phyloP scores from a whole-genome alignment of 2,329 filamentous ascomycete genomes.

The Calonectria multiphialidica region DNA sequence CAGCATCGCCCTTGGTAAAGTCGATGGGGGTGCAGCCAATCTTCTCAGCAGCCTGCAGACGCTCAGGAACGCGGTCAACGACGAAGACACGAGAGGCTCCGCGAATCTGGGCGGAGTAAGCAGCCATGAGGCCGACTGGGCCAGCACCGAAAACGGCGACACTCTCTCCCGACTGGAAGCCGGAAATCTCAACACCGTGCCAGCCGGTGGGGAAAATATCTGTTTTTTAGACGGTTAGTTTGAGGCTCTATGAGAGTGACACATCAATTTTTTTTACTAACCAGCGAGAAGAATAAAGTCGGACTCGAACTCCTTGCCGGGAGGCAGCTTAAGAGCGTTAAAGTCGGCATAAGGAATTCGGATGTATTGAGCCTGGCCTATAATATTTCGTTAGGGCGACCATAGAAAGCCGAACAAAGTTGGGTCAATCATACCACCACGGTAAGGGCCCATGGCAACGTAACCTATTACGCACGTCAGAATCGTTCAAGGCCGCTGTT shows the following conservation, averaged over 20 bases:
- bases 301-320: slow-evolving; percentile 70
- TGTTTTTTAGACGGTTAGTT: background rate
- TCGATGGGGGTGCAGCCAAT: slow-evolving; percentile 73
- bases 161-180: slow-evolving; percentile 71
- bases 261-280: slow-evolving; percentile 15
- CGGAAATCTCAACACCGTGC: slow-evolving; percentile 68
- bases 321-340: slow-evolving; percentile 72
- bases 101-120: slow-evolving; percentile 71
- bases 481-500: background rate
- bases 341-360: slow-evolving; percentile 76
- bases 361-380: slow-evolving; percentile 72
- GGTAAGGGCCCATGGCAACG: slow-evolving; percentile 69
- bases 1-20: slow-evolving; percentile 69
- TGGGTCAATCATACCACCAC: slow-evolving; percentile 44
- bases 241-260: too few species aligned
- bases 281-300: slow-evolving; percentile 67
- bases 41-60: slow-evolving; percentile 69
- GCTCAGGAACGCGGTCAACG: slow-evolving; percentile 72
- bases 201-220: slow-evolving; percentile 58
- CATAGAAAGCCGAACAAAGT: background rate
- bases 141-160: slow-evolving; percentile 75
- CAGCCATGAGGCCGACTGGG: slow-evolving; percentile 75
- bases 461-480: slow-evolving; percentile 54
- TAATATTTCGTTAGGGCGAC: background rate
- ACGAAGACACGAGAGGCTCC: slow-evolving; percentile 73